Evolutionary conservation across 1,284 basidiomycete genomes (phyloP).

Genomic region (Ceratobasidium sp.): DNA sequence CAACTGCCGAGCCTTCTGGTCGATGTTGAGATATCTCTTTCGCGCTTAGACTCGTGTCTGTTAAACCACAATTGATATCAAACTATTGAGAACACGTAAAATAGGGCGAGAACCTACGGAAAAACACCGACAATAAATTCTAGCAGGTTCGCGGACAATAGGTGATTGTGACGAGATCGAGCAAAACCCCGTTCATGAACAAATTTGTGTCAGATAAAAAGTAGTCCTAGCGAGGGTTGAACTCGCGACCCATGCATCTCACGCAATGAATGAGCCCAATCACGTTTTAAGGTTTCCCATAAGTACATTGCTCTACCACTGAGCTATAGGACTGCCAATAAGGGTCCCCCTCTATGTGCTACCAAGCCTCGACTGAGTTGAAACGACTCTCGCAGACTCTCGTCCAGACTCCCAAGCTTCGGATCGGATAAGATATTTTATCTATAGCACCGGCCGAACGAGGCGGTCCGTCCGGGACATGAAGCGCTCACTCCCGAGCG

Average conservation of each 20-base stretch:
- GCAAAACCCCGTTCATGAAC: neutral
- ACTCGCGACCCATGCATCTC: slow-evolving; percentile 47
- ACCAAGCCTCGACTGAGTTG: slow-evolving; percentile 1
- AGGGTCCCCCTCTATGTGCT: slow-evolving; percentile 13
- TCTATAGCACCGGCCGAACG: neutral
- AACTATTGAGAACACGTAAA: too few species aligned
- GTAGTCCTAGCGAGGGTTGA: slow-evolving; percentile 47
- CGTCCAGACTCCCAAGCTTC: neutral
- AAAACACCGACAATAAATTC: too few species aligned
- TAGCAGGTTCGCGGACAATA: too few species aligned
- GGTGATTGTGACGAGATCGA: neutral
- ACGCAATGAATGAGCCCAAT: slow-evolving; percentile 30
- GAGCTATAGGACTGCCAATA: slow-evolving; percentile 46
- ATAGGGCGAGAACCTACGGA: too few species aligned
- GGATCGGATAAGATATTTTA: slow-evolving; percentile 27
- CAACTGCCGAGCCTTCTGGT: too few species aligned
- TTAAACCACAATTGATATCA: too few species aligned
- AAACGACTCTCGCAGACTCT: neutral
- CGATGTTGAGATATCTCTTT: too few species aligned
- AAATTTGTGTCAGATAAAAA: neutral
- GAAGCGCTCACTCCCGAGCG: slow-evolving; percentile 14
- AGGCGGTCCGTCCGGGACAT: slow-evolving; percentile 34
- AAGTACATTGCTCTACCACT: slow-evolving; percentile 48
- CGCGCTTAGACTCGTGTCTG: too few species aligned
- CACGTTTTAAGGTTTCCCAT: slow-evolving; percentile 44